Percentiles rank a stretch among this genome's conserved stretches.
phyloP scores from a whole-genome alignment of 208 protist species.

The Trypanosoma cruzi region DNA sequence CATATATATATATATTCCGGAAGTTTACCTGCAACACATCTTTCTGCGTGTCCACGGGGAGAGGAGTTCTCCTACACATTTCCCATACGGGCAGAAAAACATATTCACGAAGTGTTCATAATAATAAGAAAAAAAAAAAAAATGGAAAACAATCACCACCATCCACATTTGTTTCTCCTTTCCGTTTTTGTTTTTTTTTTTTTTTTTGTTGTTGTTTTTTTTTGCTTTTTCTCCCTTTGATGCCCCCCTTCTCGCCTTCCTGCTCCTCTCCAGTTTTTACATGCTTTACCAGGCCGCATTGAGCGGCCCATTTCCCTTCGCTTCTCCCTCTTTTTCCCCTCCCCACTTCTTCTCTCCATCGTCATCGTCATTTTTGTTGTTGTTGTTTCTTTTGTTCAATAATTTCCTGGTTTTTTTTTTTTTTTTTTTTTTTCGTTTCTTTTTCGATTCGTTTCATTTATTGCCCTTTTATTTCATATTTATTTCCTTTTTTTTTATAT shows the following conservation, averaged over 20 bases:
- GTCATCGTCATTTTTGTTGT: background rate
- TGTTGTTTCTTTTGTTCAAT: background rate
- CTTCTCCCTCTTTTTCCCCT: too few species aligned
- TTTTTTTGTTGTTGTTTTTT: background rate
- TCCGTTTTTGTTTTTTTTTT: slow-evolving; percentile 10
- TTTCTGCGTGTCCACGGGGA: too few species aligned
- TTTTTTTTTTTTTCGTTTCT: slow-evolving; percentile 11
- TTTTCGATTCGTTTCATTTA: background rate
- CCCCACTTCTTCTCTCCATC: too few species aligned
- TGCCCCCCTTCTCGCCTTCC: too few species aligned
- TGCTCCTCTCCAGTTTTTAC: background rate
- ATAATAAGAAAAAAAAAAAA: background rate
- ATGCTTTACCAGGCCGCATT: too few species aligned
- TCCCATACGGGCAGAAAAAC: background rate
- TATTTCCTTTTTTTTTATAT: slow-evolving; percentile 4
- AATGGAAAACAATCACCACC: background rate
- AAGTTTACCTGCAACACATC: too few species aligned
- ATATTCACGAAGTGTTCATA: background rate
- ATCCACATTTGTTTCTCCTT: slow-evolving; percentile 5
- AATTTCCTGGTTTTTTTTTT: background rate
- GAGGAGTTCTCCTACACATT: background rate
- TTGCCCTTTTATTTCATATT: background rate
- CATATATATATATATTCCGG: too few species aligned
- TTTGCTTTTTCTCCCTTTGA: background rate
- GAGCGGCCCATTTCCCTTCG: too few species aligned